phyloP scores from a whole-genome alignment of 176 grass and related monocot genomes.

The Zizania latifolia region DNA sequence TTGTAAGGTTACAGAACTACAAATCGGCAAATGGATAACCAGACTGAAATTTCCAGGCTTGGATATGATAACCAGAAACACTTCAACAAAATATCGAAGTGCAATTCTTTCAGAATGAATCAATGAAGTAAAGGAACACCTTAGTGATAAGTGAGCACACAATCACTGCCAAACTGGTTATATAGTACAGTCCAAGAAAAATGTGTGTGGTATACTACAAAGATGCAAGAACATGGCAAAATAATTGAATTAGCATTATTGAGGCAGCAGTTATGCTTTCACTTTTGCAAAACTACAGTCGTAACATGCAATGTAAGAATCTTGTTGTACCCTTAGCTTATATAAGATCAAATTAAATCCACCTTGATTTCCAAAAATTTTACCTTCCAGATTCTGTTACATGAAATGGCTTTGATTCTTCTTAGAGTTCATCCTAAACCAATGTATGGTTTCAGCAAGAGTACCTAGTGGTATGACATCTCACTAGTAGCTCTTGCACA shows the following conservation, averaged over 20 bases:
- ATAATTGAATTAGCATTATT: not conserved
- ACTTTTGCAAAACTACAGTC: not conserved
- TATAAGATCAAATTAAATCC: not conserved
- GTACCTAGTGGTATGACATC: not conserved
- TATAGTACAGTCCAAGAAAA: not conserved
- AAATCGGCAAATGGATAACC: not conserved
- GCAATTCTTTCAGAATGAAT: not conserved
- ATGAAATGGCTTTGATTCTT: not conserved
- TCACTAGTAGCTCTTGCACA: not conserved
- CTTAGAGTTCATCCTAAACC: not conserved
- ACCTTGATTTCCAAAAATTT: not conserved
- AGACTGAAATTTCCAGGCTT: not conserved
- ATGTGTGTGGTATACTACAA: not conserved
- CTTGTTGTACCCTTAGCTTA: not conserved
- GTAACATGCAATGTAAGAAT: not conserved
- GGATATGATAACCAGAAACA: not conserved
- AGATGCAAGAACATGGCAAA: not conserved
- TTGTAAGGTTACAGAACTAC: not conserved
- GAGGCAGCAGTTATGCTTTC: not conserved
- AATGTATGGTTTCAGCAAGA: not conserved
- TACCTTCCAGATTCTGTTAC: not conserved
- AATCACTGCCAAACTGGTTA: not conserved
- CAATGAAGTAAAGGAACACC: not conserved
- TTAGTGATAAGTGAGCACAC: not conserved
- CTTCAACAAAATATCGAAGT: not conserved